Evolutionary conservation across 176 grass and related monocot species (phyloP).

Genomic region (Carex parvula): DNA sequence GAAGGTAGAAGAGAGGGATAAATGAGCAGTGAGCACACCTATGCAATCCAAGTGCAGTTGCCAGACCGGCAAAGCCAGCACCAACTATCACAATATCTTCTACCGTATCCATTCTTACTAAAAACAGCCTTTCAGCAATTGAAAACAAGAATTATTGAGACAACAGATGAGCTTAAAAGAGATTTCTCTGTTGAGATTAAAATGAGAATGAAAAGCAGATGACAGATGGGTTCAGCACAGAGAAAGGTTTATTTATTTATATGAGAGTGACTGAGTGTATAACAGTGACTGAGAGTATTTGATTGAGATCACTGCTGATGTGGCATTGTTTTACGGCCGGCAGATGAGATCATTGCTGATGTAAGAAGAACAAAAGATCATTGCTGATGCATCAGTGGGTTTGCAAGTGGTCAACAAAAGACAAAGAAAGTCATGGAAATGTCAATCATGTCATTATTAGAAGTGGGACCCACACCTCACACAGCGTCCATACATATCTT

Average conservation of each 20-base stretch:
- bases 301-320: not conserved
- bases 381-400: not conserved
- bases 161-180: not conserved
- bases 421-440: not conserved
- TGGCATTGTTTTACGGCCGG: no score
- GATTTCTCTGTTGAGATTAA: not conserved
- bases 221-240: not conserved
- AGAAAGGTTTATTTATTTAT: not conserved
- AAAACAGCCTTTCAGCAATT: not conserved
- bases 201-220: not conserved
- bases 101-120: conserved; percentile 17
- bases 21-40: conserved; percentile 24
- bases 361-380: no score
- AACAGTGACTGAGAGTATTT: not conserved
- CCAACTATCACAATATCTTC: conserved; percentile 57
- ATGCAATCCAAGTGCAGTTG: conserved; percentile 57
- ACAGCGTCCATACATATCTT: no score
- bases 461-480: not conserved
- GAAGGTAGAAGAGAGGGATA: not conserved
- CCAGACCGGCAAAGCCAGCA: conserved; percentile 56
- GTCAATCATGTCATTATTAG: not conserved
- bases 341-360: not conserved
- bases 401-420: not conserved
- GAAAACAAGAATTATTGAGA: not conserved
- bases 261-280: not conserved